Evolutionary conservation across 176 grass and related monocot genomes (phyloP), one percentile per base, ranked within the genome.

Genomic region (Paspalum notatum): DNA sequence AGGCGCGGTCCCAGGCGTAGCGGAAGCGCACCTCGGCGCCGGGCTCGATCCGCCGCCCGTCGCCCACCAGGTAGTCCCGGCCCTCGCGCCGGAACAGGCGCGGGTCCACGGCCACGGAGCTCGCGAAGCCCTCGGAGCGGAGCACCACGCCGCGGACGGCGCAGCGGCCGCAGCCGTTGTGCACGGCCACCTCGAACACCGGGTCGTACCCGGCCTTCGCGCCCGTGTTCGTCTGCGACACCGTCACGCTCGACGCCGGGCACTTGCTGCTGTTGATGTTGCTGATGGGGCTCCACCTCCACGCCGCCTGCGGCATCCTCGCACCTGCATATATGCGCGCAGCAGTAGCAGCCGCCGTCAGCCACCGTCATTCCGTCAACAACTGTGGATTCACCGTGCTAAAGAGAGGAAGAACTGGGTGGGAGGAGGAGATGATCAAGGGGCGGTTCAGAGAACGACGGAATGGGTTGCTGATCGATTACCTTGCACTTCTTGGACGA

Each of bases 1-100:
- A 95, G 20, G 85, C 85, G 25, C 90, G 80, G 71, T 95, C 93
- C 93, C 93, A 95, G 8, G 87, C 77, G 87, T 92, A 95, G 47
- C 78, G 76, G 63, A 95, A 95, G 24, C 70, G 79, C 18, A 94
- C 72, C 4, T 80, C 41, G 5, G 59, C 45, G 9, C 4, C 66
- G 70, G 68, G 38, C 42, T 80, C 50, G 43, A 95, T 88, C 8
- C 74, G 68, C 22, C 76, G 16, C 22, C 93, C 89, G 49, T 92
- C 83, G 53, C 74, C 81, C 47, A 95, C 62, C 40, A 92, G 78
- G 85, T 92, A 95, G 18, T 66, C 71, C 72, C 20, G 10, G 18
- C 77, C 72, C 14, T 89, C 80, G 1, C 75, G 87, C 4, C 90
- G 87, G 73, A 95, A 95, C 42, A 92, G 27, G 46, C 76, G 78